Base-by-base conservation (phyloP, 306 rosid species). In the Prunus armeniaca region DNA sequence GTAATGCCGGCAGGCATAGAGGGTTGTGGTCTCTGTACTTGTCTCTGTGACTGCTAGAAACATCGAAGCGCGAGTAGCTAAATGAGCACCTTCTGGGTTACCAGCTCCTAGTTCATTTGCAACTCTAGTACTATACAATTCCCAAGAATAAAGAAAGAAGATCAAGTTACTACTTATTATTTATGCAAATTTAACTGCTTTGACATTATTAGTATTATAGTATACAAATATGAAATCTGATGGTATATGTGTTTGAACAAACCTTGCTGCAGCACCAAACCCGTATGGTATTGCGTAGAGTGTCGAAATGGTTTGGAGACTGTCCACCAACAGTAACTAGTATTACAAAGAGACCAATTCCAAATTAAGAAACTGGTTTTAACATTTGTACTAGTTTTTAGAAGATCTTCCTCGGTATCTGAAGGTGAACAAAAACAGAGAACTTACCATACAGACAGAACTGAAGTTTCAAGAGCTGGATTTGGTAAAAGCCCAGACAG, bases 91-190 rank as follows among this genome's bases (percentile, higher is more conserved):
- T 47, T 67, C 62, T 32, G 91, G 84, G 80, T 85, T 88, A 57
- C 90, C 91, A 9, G 91, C 93, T 76, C 91, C 93, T 78, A 91
- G 65, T 83, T 91, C 97, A 80, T 89, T 91, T 69, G 94, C 83
- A 65, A 91, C 86, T 71, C 97, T 85, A 45, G 91, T 89, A 68
- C 97, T 89, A 61, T 47, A 62, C 27, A 60, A 2, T 22, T 0
- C 57, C 47, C 75, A 49, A 72, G 15, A 30, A 12, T 20, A 20
- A 20, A 15, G 10, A 8, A 72, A 73, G 13, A 76, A 60, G 64
- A 46, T 20, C 27, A 12, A 28, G 19, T 69, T 69, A 9, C 41
- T 34, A 34, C 56, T 27, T 24, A 25, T 2, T 56, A 7, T 56
- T 27, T 18, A 70, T 28, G 60, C 14, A 50, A 15, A 27, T 11